These are phyloP conservation scores for Backusella sp. DNA, from an alignment of 192 early-diverging fungal genomes.

Conservation along the genomic window DNA sequence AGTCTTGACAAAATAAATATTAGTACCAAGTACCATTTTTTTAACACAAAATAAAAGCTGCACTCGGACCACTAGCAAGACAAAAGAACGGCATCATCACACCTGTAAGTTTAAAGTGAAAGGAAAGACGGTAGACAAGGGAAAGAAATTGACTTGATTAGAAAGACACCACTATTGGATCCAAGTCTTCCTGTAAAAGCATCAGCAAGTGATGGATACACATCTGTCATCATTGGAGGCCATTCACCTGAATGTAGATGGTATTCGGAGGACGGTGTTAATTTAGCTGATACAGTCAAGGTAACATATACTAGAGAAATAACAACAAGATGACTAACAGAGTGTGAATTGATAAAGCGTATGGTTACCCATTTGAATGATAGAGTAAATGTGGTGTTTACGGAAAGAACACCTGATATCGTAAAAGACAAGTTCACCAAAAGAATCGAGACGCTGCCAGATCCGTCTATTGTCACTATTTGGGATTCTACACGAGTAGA, in stretches of 20 bases:
- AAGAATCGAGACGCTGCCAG: not conserved
- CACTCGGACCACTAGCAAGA: conserved; percentile 28
- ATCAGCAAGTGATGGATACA: not conserved
- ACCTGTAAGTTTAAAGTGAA: conserved; percentile 2
- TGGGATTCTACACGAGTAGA: conserved; percentile 26
- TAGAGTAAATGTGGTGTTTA: conserved; percentile 28
- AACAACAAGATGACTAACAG: not conserved
- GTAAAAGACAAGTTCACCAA: conserved; percentile 18
- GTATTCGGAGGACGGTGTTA: conserved; percentile 34
- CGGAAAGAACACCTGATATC: conserved; percentile 30
- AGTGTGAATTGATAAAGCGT: conserved; percentile 18
- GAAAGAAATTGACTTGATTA: not conserved
- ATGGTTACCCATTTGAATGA: conserved; percentile 21
- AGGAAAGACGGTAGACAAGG: not conserved
- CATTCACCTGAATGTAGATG: conserved; percentile 29
- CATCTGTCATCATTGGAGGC: conserved; percentile 26
- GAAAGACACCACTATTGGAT: conserved; percentile 13
- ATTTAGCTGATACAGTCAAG: conserved; percentile 26
- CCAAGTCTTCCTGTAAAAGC: not conserved
- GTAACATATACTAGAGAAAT: conserved; percentile 5
- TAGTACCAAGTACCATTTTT: not conserved
- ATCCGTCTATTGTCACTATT: not conserved
- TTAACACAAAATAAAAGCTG: conserved; percentile 2
- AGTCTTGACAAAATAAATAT: not conserved
- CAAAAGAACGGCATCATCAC: conserved; percentile 31